Percentiles rank a stretch among this genome's conserved stretches.
Conservation (phyloP, 805 yeast genomes). For the Wickerhamomyces mucosus region DNA sequence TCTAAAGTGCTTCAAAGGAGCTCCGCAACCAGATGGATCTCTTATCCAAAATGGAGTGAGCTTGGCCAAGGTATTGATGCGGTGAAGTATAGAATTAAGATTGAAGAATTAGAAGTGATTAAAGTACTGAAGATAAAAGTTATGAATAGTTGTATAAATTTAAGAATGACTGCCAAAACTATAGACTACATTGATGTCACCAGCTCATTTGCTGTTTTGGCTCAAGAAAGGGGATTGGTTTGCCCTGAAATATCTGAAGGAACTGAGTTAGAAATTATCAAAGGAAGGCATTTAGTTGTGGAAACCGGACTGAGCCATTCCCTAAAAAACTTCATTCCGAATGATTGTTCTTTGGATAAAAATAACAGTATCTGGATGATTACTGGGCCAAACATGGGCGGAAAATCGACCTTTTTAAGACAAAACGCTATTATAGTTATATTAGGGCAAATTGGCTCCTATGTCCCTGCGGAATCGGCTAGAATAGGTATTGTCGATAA, state of each 20-base stretch:
- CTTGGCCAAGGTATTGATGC: slow-evolving; percentile 41
- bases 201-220: slow-evolving; percentile 60
- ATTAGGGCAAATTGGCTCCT: slow-evolving; percentile 84
- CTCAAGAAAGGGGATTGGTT: slow-evolving; percentile 56
- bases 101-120: slow-evolving; percentile 47
- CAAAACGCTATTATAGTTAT: slow-evolving; percentile 83
- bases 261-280: slow-evolving; percentile 36
- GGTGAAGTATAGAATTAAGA: slow-evolving; percentile 35
- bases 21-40: slow-evolving; percentile 34
- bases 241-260: slow-evolving; percentile 54
- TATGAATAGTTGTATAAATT: slow-evolving; percentile 30
- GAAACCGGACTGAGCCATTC: slow-evolving; percentile 49
- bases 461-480: slow-evolving; percentile 73
- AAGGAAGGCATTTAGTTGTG: slow-evolving; percentile 82
- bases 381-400: slow-evolving; percentile 98
- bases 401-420: slow-evolving; percentile 86
- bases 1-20: slow-evolving; percentile 29
- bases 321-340: slow-evolving; percentile 56
- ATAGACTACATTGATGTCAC: slow-evolving; percentile 67
- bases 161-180: slow-evolving; percentile 40
- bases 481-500: slow-evolving; percentile 82
- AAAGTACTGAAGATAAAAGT: slow-evolving; percentile 37
- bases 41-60: slow-evolving; percentile 39
- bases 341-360: slow-evolving; percentile 60
- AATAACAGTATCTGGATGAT: slow-evolving; percentile 58